Conservation (phyloP, 2,329 filamentous ascomycete species). For the Ophiostoma tasmaniense region DNA sequence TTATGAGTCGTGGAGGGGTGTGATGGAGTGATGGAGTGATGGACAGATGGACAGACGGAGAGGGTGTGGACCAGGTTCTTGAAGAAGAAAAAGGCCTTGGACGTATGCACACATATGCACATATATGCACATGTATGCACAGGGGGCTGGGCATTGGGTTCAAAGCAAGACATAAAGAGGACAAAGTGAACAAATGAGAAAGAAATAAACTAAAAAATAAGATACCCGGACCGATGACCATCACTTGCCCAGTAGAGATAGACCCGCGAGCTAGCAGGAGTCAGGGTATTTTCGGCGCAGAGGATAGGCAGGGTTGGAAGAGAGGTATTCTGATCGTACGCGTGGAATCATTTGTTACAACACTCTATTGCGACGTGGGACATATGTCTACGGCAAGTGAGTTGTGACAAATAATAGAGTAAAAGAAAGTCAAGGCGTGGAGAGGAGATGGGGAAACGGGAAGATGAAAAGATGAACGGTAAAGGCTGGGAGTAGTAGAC, state of each 20-base stretch:
- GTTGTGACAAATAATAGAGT: background rate
- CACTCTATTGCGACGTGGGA: background rate
- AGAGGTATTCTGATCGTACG: background rate
- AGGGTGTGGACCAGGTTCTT: background rate
- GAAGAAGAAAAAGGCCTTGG: constrained; percentile 1
- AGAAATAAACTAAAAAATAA: background rate
- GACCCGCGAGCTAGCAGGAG: background rate
- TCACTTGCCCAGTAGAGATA: background rate
- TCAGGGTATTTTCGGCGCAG: background rate
- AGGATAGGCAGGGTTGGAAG: background rate
- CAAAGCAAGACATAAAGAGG: background rate
- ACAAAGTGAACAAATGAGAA: background rate
- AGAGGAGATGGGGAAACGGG: background rate
- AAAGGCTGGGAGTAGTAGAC: background rate
- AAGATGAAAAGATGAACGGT: background rate
- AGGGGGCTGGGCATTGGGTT: background rate
- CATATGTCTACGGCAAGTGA: background rate
- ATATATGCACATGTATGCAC: background rate
- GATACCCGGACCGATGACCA: background rate
- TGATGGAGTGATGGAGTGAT: background rate
- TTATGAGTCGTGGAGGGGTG: background rate
- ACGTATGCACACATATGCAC: background rate
- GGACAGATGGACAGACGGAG: background rate
- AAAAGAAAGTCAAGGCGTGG: background rate
- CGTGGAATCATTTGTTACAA: background rate